A percentile compares a stretch with the other conserved stretches of the same genome.
These are phyloP conservation scores for Cercospora citrullina DNA, from an alignment of 2,329 filamentous ascomycete species.

Conservation along the genomic window DNA sequence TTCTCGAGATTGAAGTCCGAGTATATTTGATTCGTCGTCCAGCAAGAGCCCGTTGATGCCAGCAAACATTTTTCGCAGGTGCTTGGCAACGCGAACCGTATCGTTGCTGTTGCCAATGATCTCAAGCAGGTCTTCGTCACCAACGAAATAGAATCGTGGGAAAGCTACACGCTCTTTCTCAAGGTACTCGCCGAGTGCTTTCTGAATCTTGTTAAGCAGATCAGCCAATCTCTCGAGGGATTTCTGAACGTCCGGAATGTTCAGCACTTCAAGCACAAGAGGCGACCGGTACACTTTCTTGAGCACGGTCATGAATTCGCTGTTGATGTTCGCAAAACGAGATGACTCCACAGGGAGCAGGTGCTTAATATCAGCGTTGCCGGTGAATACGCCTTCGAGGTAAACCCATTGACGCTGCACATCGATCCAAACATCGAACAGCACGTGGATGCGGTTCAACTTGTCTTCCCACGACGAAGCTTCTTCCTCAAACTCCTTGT, in stretches of 20 bases:
- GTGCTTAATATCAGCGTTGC: constrained; percentile 98
- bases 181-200: constrained; percentile 95
- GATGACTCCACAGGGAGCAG: constrained; percentile 93
- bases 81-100: constrained; percentile 91
- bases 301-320: constrained; percentile 98
- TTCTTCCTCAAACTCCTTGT: constrained; percentile 98
- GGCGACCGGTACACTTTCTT: constrained; percentile 98
- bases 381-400: constrained; percentile 96
- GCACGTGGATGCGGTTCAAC: constrained; percentile 91
- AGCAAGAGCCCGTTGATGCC: constrained; percentile 87
- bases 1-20: constrained; percentile 92
- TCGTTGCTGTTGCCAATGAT: constrained; percentile 99
- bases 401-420: constrained; percentile 99
- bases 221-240: constrained; percentile 95
- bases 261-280: constrained; percentile 91
- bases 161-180: constrained; percentile 97
- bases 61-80: constrained; percentile 99
- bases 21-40: constrained; percentile 86
- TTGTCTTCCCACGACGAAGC: constrained; percentile 97
- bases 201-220: constrained; percentile 97
- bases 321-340: constrained; percentile 98
- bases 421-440: constrained; percentile 99
- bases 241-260: constrained; percentile 93
- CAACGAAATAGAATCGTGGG: constrained; percentile 98
- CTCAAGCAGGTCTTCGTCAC: constrained; percentile 95